A percentile compares a stretch with the other conserved stretches of the same genome.
These are phyloP conservation scores for Xylariales sp. DNA, from an alignment of 2,329 filamentous ascomycete species.

Conservation along the genomic window DNA sequence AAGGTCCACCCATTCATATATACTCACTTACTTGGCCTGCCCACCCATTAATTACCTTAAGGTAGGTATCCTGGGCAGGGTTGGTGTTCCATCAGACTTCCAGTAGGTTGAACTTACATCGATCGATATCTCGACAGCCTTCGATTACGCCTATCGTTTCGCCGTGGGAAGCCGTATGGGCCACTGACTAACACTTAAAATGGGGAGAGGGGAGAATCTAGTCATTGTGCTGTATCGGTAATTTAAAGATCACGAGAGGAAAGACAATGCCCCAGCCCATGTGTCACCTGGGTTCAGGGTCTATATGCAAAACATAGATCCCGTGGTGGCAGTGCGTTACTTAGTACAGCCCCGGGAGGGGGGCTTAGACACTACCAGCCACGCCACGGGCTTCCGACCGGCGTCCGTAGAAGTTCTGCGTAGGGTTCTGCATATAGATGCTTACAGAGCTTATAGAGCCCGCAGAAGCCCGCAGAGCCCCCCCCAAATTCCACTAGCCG, in stretches of 20 bases:
- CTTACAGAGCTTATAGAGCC: too few relatives aligned
- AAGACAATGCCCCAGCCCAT: too few relatives aligned
- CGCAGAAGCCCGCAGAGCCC: too few relatives aligned
- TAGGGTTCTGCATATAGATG: too few relatives aligned
- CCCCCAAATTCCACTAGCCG: too few relatives aligned
- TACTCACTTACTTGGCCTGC: neutral
- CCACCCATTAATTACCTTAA: neutral
- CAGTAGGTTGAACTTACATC: neutral
- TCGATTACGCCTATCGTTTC: conserved; percentile 1
- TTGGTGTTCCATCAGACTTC: neutral
- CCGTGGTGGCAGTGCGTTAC: too few relatives aligned
- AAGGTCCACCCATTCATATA: neutral
- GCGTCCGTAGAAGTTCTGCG: too few relatives aligned
- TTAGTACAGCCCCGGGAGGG: too few relatives aligned
- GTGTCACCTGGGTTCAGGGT: too few relatives aligned
- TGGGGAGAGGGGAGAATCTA: neutral
- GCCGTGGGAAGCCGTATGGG: neutral
- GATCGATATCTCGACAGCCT: neutral
- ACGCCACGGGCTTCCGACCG: too few relatives aligned
- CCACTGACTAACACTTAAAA: neutral
- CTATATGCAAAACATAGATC: too few relatives aligned
- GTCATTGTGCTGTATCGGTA: neutral
- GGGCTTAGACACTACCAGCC: too few relatives aligned
- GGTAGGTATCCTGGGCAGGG: neutral
- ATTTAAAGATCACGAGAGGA: neutral